Percentiles rank a stretch among this genome's conserved stretches.
These are phyloP conservation scores for Colletotrichum abscissum DNA, from an alignment of 2,329 filamentous ascomycete genomes.

Conservation along the genomic window DNA sequence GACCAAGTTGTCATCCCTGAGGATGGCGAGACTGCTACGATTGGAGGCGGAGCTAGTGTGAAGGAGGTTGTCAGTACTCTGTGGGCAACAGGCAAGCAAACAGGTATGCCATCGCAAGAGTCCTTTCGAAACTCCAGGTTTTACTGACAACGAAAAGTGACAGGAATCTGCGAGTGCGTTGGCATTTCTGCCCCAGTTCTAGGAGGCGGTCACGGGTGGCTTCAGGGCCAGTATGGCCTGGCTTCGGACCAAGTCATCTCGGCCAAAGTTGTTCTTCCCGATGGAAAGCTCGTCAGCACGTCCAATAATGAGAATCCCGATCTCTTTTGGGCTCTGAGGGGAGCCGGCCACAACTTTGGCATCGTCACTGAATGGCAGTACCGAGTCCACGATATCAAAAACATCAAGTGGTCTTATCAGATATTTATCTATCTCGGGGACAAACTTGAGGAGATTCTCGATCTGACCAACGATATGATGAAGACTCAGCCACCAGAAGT, in stretches of 20 bases:
- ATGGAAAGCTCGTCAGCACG: slow-evolving; percentile 38
- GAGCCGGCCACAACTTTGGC: slow-evolving; percentile 63
- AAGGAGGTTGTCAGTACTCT: slow-evolving; percentile 18
- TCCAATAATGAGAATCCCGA: slow-evolving; percentile 45
- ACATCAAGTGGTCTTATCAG: slow-evolving; percentile 38
- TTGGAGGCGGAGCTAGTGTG: slow-evolving; percentile 36
- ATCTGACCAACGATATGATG: slow-evolving; percentile 47
- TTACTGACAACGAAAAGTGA: slow-evolving; percentile 15
- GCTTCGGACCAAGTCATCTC: slow-evolving; percentile 48
- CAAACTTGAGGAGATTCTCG: slow-evolving; percentile 45
- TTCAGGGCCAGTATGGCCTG: slow-evolving; percentile 32
- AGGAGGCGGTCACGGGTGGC: slow-evolving; percentile 36
- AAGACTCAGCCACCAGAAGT: slow-evolving; percentile 40
- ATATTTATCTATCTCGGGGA: slow-evolving; percentile 40
- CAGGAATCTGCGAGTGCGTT: slow-evolving; percentile 44
- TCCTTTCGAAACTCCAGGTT: rapidly evolving
- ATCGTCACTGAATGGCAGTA: slow-evolving; percentile 55
- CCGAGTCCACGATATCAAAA: slow-evolving; percentile 42
- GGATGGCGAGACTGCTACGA: slow-evolving; percentile 23
- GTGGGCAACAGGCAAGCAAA: slow-evolving; percentile 21
- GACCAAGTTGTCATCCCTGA: slow-evolving; percentile 28
- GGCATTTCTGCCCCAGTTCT: slow-evolving; percentile 37
- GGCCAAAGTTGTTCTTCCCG: slow-evolving; percentile 42
- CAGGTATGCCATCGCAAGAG: background rate
- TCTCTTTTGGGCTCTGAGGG: slow-evolving; percentile 60